A percentile compares a stretch with the other conserved stretches of the same genome.
phyloP scores from a whole-genome alignment of 768 basidiomycete species.

The Rhizopogon vesiculosus region DNA sequence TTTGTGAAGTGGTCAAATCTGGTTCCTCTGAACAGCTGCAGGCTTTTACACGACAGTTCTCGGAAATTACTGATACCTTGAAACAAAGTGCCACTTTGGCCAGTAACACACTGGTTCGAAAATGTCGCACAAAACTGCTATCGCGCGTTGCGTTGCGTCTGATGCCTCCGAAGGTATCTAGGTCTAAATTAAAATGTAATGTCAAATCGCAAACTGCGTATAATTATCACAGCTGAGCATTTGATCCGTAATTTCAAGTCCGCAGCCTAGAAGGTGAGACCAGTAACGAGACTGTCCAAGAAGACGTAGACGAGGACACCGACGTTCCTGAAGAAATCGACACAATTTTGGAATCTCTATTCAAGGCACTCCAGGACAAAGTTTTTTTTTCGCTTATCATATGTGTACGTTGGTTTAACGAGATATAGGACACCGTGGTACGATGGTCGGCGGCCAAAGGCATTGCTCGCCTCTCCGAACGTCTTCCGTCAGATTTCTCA shows the following conservation, averaged over 20 bases:
- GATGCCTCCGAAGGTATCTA: conserved; percentile 44
- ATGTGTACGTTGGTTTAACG: not conserved
- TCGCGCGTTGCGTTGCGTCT: conserved; percentile 61
- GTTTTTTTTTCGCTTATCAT: conserved; percentile 34
- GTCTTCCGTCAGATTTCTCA: conserved; percentile 71
- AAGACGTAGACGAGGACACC: conserved; percentile 30
- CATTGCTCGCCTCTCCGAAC: conserved; percentile 76
- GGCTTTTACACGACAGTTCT: conserved; percentile 36
- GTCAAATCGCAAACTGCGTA: not conserved
- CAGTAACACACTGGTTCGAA: conserved; percentile 64
- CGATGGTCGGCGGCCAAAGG: conserved; percentile 95
- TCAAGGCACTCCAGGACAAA: conserved; percentile 75
- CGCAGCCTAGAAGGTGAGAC: conserved; percentile 18
- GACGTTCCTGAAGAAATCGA: conserved; percentile 84
- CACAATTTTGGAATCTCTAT: conserved; percentile 62
- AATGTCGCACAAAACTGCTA: conserved; percentile 61
- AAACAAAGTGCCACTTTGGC: conserved; percentile 35
- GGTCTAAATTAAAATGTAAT: conserved; percentile 7
- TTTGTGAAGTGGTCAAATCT: conserved; percentile 68
- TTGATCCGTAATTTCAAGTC: conserved; percentile 8
- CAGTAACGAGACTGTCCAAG: conserved; percentile 5
- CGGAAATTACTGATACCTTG: conserved; percentile 41
- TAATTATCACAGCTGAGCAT: not conserved
- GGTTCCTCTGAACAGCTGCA: conserved; percentile 52
- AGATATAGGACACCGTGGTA: conserved; percentile 80